Percentiles rank a stretch among this genome's conserved stretches.
phyloP scores from a whole-genome alignment of 257 asterid genomes.

The Ballota nigra region DNA sequence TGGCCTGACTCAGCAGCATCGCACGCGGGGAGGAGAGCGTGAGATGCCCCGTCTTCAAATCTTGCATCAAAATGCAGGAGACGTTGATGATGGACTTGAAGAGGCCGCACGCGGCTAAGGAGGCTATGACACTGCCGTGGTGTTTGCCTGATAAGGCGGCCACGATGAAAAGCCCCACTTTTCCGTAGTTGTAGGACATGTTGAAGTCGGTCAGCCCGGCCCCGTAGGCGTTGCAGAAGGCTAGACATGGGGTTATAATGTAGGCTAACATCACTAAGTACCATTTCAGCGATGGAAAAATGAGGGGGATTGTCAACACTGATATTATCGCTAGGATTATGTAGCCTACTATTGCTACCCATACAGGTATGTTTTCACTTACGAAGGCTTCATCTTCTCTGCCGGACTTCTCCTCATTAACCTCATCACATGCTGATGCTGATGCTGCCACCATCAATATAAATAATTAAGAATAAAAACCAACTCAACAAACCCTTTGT shows the following conservation, averaged over 20 bases:
- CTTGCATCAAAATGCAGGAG: conserved; percentile 68
- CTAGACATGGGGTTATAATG: conserved; percentile 56
- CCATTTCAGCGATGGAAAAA: conserved; percentile 75
- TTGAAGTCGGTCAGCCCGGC: conserved; percentile 78
- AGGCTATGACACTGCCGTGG: conserved; percentile 59
- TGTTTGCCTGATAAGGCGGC: conserved; percentile 69
- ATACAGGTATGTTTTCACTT: conserved; percentile 56
- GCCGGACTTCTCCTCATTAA: conserved; percentile 16
- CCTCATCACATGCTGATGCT: too few species aligned
- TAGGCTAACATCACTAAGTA: conserved; percentile 61
- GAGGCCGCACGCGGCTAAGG: conserved; percentile 64
- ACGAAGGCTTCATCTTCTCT: conserved; percentile 42
- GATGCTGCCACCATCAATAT: too few species aligned
- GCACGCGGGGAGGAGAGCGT: conserved; percentile 64
- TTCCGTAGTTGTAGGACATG: conserved; percentile 77
- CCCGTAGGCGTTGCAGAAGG: conserved; percentile 85
- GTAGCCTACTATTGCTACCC: conserved; percentile 57
- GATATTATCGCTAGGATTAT: conserved; percentile 39
- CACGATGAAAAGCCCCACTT: conserved; percentile 65
- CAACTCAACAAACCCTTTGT: too few species aligned
- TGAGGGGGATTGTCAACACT: conserved; percentile 46
- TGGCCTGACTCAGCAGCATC: conserved; percentile 66
- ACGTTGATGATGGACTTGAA: conserved; percentile 55
- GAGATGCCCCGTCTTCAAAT: conserved; percentile 71
- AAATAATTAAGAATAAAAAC: too few species aligned